Evolutionary conservation across 805 yeast genomes (phyloP), one percentile per base, ranked within the genome.

Genomic region (Debaryomyces hansenii): DNA sequence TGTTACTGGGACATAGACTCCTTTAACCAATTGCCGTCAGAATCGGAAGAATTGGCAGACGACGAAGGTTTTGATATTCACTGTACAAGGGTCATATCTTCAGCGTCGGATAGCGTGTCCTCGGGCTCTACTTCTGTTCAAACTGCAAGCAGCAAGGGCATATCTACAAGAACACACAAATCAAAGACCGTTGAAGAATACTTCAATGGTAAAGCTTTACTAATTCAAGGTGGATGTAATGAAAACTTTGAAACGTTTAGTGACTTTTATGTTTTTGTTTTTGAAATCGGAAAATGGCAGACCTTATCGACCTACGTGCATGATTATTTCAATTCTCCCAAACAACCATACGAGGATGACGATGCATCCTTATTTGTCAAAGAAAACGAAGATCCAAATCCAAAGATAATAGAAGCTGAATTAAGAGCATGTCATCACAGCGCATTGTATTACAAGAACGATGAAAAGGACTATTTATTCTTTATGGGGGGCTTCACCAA

Each of bases 141-240:
- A 37, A 51, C 52, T 10, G 42, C 49, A 20, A 52, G 31, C 34
- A 47, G 48, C 21, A 41, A n/a, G 31, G 27, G 27, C 12, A 20
- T 12, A 18, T 27, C 28, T 41, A 16, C 33, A 24, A 8, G 33
- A 15, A 8, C 5, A 2, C 34, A 36, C 2, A 49, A 41, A 24
- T 41, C 43, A n/a, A 41, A 37, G 18, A 31, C 45, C 21, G 53
- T 55, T 0, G 59, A 56, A 15, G 45, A 48, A 14, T 64, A 46
- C 43, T 63, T 68, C 44, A 50, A 54, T 16, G 60, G 58, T 16
- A 67, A 63, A 47, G 62, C 66, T 10, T 57, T 70, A 11, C 24
- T 72, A 10, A 51, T 72, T 7, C 78, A 72, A 33, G 78, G 78
- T 1, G 78, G 78, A 2, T 64, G 68, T 40, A 61, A 65, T 46